Conservation (phyloP, 257 asterid genomes). For the Scutellaria barbata region DNA sequence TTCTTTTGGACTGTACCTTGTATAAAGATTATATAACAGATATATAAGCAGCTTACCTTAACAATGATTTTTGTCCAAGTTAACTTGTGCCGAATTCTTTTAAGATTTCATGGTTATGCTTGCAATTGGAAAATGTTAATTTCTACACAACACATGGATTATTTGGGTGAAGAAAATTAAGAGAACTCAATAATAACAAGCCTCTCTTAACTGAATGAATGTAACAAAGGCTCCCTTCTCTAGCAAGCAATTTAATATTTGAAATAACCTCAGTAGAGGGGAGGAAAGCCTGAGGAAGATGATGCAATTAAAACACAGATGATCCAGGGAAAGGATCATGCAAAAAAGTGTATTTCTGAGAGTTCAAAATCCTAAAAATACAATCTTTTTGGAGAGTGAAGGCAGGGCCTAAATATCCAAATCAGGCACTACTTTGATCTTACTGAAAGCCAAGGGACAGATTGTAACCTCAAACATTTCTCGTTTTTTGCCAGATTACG, state of each 20-base stretch:
- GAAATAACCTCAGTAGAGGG: neutral
- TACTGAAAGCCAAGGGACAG: constrained; percentile 5
- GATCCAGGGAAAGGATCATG: neutral
- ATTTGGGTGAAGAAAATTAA: neutral
- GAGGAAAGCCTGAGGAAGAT: constrained; percentile 11
- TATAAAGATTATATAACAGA: neutral
- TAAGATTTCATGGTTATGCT: constrained; percentile 13
- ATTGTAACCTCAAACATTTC: constrained; percentile 20
- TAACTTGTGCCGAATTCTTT: neutral
- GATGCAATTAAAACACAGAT: constrained; percentile 16
- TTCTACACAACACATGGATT: neutral
- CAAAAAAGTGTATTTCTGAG: neutral
- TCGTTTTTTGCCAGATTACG: neutral
- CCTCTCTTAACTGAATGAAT: constrained; percentile 15
- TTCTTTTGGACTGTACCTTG: constrained; percentile 4
- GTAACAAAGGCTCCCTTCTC: neutral
- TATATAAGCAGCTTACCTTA: neutral
- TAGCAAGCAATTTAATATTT: constrained; percentile 11
- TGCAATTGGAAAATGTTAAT: constrained; percentile 24
- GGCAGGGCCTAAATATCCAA: constrained; percentile 13
- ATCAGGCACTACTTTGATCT: constrained; percentile 20
- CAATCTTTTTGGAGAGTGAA: constrained; percentile 7
- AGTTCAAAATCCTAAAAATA: neutral
- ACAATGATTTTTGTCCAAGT: neutral
- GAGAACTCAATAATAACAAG: constrained; percentile 8